A percentile compares a stretch with the other conserved stretches of the same genome.
Evolutionary conservation across 495 filamentous ascomycete species (phyloP).

Genomic region (Evansstolkia leycettana): DNA sequence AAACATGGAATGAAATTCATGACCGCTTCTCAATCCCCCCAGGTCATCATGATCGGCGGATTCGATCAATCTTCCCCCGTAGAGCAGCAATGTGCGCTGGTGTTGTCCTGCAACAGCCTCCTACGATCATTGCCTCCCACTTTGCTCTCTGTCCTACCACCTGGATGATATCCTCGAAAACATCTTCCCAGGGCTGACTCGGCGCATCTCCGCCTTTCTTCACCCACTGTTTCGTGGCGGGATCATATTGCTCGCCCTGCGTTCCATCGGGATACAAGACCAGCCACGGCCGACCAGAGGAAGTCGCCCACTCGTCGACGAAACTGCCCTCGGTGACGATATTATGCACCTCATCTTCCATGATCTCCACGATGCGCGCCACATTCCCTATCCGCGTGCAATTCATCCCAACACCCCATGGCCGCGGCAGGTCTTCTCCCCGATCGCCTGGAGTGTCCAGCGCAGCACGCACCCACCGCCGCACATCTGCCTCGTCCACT

Average conservation of each 20-base stretch:
- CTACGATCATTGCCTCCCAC: not conserved
- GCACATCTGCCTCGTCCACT: slow-evolving; percentile 23
- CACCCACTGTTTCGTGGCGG: slow-evolving; percentile 46
- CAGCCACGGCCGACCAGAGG: slow-evolving; percentile 27
- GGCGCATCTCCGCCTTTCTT: slow-evolving; percentile 1
- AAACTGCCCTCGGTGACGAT: slow-evolving; percentile 14
- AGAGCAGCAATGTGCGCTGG: not conserved
- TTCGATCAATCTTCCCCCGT: not conserved
- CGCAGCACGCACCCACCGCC: slow-evolving; percentile 18
- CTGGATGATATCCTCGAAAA: not conserved
- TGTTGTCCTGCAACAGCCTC: not conserved
- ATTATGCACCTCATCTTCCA: slow-evolving; percentile 26
- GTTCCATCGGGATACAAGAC: slow-evolving; percentile 61
- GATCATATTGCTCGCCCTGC: slow-evolving; percentile 53
- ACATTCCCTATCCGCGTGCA: slow-evolving; percentile 50
- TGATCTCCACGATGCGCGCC: slow-evolving; percentile 27
- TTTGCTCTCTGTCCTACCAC: not conserved
- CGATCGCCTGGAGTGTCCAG: slow-evolving; percentile 5
- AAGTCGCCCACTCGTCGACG: slow-evolving; percentile 12
- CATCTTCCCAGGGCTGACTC: not conserved
- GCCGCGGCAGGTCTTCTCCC: slow-evolving; percentile 13
- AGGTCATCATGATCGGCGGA: too few species aligned
- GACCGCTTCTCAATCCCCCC: too few species aligned
- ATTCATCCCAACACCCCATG: slow-evolving; percentile 56
- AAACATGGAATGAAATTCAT: too few species aligned